Base-by-base conservation (phyloP, 768 basidiomycete genomes). In the Mycena amicta region DNA sequence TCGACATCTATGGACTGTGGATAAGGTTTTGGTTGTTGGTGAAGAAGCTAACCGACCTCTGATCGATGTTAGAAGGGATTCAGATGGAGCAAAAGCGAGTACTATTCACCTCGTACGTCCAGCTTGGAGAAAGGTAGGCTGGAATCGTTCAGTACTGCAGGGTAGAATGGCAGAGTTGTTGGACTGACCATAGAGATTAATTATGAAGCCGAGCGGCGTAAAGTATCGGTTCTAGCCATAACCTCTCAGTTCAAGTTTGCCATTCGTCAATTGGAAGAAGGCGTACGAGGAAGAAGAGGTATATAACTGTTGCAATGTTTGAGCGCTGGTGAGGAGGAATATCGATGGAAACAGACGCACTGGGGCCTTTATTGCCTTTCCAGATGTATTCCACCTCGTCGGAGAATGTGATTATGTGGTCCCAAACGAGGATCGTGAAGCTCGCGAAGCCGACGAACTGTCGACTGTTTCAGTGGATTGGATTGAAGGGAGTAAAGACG, bases 191-290 rank as follows among this genome's bases (percentile, higher is more conserved):
- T 60, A 70, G 0, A 78, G 52, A 55, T 79, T 77, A n/a, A 80
- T 59, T 29, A 78, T 70, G 57, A 82, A 82, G 3, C 77, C 78
- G 5, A 80, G 59, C 0, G 79, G 78, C 2, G 75, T 77, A 25
- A 80, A 66, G 62, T 81, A 82, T 47, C 80, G 73, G 58, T 80
- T 80, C 80, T 81, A 18, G 2, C 3, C 2, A n/a, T n/a, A n/a
- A n/a, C n/a, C 52, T 30, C 13, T 37, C 16, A 37, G 25, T 27
- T 3, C n/a, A 33, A 46, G 27, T 58, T 51, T 26, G 3, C 18
- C 23, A 18, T 18, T n/a, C 33, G 15, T 8, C 26, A 16, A 20
- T 5, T 3, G 18, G 18, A 26, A 31, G 29, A 27, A 22, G 3
- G 56, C 72, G 22, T 53, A 74, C 75, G 43, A 76, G 30, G 12